These are phyloP conservation scores for Candida maesae DNA, from an alignment of 805 yeast genomes.

Conservation along the genomic window DNA sequence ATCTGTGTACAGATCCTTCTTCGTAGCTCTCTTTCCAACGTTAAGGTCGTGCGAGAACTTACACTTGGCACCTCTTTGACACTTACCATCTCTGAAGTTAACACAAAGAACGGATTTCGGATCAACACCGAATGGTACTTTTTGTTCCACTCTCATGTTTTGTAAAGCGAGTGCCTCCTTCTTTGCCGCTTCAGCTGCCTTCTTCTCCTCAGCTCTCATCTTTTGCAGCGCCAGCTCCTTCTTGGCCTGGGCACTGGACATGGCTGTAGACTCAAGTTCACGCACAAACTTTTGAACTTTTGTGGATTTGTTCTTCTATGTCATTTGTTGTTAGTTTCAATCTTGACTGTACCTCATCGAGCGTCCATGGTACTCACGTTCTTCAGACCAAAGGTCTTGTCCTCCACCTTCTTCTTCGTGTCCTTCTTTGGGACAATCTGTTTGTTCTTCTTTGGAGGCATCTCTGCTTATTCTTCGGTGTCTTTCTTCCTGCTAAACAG, in stretches of 20 bases:
- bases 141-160: constrained; percentile 67
- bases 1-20: constrained; percentile 91
- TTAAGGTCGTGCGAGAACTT: constrained; percentile 88
- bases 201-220: constrained; percentile 71
- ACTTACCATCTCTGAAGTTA: constrained; percentile 78
- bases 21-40: constrained; percentile 81
- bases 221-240: constrained; percentile 73
- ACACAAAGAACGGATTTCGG: constrained; percentile 93
- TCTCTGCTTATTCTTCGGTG: too few species aligned
- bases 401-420: constrained; percentile 68
- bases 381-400: constrained; percentile 93
- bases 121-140: constrained; percentile 95
- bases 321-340: constrained; percentile 3
- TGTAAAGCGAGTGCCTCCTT: constrained; percentile 80
- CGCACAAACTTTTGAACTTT: constrained; percentile 74
- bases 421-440: constrained; percentile 44
- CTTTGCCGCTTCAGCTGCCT: constrained; percentile 86
- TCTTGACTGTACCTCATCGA: not conserved
- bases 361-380: constrained; percentile 35
- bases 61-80: constrained; percentile 80
- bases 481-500: constrained; percentile 3
- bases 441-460: constrained; percentile 82
- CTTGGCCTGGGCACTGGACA: constrained; percentile 57
- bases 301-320: constrained; percentile 77
- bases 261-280: constrained; percentile 56